phyloP scores from a whole-genome alignment of 2,329 filamentous ascomycete species.

The Talaromyces rugulosus region DNA sequence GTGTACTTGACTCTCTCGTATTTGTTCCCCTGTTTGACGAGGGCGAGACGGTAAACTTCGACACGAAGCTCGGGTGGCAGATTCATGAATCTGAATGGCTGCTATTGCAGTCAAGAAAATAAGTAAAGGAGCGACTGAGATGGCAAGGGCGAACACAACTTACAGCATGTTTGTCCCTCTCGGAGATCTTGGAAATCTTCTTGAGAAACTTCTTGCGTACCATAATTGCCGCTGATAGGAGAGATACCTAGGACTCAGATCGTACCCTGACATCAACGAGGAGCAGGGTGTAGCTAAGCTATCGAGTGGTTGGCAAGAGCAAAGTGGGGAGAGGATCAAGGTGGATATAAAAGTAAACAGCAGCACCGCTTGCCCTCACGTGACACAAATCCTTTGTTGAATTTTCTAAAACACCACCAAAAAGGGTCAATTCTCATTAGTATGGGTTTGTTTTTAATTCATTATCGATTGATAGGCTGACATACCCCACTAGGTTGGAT shows the following conservation, averaged over 20 bases:
- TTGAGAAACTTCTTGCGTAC: neutral
- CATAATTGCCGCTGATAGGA: neutral
- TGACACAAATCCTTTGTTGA: too few relatives aligned
- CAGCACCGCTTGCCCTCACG: neutral
- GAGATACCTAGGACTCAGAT: neutral
- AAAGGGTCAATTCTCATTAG: too few relatives aligned
- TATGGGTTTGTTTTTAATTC: too few relatives aligned
- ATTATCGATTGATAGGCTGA: too few relatives aligned
- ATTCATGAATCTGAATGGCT: slow-evolving; percentile 4
- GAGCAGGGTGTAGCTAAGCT: too few relatives aligned
- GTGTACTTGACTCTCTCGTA: neutral
- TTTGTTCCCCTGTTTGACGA: neutral
- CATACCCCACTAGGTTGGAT: too few relatives aligned
- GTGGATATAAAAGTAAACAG: too few relatives aligned
- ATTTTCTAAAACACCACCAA: too few relatives aligned
- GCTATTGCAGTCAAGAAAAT: neutral
- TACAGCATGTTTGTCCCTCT: neutral
- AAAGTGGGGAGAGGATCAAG: neutral
- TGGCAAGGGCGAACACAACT: neutral
- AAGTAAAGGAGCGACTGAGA: too few relatives aligned
- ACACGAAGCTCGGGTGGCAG: neutral
- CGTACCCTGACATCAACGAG: neutral
- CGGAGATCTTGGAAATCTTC: neutral
- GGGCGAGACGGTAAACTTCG: neutral
- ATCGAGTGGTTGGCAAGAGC: neutral